Evolutionary conservation across 345 rosid species (phyloP).

Genomic region (rapeseed (Brassica napus)): DNA sequence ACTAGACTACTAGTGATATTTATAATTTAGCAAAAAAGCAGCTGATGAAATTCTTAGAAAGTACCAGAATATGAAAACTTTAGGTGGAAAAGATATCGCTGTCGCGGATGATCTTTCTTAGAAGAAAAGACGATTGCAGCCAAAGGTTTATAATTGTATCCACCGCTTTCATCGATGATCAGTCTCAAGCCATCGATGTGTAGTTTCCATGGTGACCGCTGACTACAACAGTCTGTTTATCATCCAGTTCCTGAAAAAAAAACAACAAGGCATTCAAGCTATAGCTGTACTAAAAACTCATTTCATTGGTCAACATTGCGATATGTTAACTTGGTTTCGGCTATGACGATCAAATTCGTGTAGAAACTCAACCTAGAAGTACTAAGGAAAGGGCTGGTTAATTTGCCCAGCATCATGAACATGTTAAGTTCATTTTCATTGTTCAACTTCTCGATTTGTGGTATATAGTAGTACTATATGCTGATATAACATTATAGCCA

Average conservation of each 20-base stretch:
- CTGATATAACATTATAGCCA: no score
- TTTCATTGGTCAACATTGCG: background rate
- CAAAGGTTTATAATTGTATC: conserved; percentile 58
- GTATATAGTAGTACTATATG: no score
- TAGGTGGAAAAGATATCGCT: conserved; percentile 34
- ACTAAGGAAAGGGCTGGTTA: no score
- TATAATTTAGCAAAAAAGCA: no score
- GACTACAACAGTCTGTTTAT: conserved; percentile 57
- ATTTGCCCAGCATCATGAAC: no score
- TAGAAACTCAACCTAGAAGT: no score
- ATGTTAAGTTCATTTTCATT: no score
- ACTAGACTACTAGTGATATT: no score
- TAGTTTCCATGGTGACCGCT: conserved; percentile 88
- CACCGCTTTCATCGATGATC: conserved; percentile 84
- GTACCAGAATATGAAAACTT: background rate
- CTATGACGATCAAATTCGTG: no score
- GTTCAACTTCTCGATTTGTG: no score
- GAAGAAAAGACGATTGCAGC: conserved; percentile 82
- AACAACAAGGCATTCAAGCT: no score
- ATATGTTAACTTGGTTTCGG: no score
- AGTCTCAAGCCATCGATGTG: conserved; percentile 72
- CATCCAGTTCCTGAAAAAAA: conserved; percentile 26
- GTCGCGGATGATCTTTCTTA: conserved; percentile 59
- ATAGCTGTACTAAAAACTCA: background rate
- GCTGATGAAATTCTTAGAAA: background rate